These are phyloP conservation scores for Ceriops decandra DNA, from an alignment of 345 rosid species.

Conservation along the genomic window DNA sequence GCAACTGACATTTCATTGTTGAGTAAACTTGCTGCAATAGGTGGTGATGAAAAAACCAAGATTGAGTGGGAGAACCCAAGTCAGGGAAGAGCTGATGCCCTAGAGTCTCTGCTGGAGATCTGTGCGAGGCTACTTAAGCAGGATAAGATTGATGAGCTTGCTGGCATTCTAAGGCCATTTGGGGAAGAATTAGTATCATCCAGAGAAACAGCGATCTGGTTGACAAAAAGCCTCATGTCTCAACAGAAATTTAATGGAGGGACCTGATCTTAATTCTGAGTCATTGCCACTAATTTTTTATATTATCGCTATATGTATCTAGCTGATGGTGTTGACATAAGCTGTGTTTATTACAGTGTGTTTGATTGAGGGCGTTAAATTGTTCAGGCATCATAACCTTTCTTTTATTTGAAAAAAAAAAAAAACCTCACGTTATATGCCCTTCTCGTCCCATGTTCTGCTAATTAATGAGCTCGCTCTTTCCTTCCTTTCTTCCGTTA, in stretches of 20 bases:
- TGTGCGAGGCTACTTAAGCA: conserved; percentile 89
- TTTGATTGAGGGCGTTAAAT: conserved; percentile 5
- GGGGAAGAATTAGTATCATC: conserved; percentile 91
- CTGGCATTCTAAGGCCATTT: conserved; percentile 85
- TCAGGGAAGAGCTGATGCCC: conserved; percentile 81
- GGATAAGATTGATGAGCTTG: conserved; percentile 81
- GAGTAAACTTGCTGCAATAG: conserved; percentile 49
- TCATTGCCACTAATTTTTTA: conserved; percentile 27
- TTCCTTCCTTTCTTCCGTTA: too few relatives aligned
- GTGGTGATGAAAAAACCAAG: conserved; percentile 40
- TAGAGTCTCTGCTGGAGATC: conserved; percentile 86
- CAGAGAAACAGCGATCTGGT: conserved; percentile 98
- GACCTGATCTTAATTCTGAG: conserved; percentile 29
- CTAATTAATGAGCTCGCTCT: too few relatives aligned
- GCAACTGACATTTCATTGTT: conserved; percentile 48
- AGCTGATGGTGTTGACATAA: conserved; percentile 9
- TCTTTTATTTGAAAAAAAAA: neutral
- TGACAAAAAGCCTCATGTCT: conserved; percentile 83
- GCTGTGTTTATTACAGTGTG: conserved; percentile 27
- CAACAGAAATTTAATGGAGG: conserved; percentile 62
- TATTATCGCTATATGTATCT: neutral
- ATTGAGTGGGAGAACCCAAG: conserved; percentile 48
- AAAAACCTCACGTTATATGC: neutral
- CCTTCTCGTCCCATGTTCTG: neutral
- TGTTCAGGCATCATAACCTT: conserved; percentile 12